Percentiles rank a stretch among this genome's conserved stretches.
phyloP scores from a whole-genome alignment of 163 green algal species.

The Chlorella variabilis region DNA sequence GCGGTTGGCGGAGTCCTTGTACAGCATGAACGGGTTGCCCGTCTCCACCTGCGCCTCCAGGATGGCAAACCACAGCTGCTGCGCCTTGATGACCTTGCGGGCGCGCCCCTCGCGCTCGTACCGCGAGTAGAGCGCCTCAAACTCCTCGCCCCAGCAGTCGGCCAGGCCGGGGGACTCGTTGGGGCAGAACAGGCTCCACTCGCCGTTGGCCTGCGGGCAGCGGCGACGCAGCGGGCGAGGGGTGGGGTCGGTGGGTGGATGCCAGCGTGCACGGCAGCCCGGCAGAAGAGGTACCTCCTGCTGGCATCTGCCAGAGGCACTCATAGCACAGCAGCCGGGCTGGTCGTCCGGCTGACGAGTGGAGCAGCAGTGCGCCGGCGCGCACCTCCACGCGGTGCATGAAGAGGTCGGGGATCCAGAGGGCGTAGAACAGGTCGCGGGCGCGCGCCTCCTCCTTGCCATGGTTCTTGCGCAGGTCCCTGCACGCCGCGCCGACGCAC shows the following conservation, averaged over 20 bases:
- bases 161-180: slow-evolving; percentile 96
- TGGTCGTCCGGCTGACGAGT: no score
- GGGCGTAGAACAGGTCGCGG: slow-evolving; percentile 98
- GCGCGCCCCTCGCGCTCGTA: slow-evolving; percentile 86
- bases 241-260: no score
- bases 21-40: slow-evolving; percentile 98
- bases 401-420: slow-evolving; percentile 99
- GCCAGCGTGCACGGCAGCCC: no score
- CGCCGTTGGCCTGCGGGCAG: slow-evolving; percentile 71
- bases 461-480: slow-evolving; percentile 98
- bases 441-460: slow-evolving; percentile 98
- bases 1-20: slow-evolving; percentile 95
- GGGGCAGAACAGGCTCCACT: slow-evolving; percentile 98
- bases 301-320: no score
- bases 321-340: no score
- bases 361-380: no score
- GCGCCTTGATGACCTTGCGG: slow-evolving; percentile 88
- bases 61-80: slow-evolving; percentile 99
- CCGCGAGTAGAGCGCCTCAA: slow-evolving; percentile 87
- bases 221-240: no score
- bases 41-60: slow-evolving; percentile 97
- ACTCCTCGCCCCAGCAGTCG: slow-evolving; percentile 95
- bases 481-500: not conserved
- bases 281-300: no score
- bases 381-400: slow-evolving; percentile 79